Conservation (phyloP, 2,329 filamentous ascomycete genomes). For the Macrophomina phaseolina region DNA sequence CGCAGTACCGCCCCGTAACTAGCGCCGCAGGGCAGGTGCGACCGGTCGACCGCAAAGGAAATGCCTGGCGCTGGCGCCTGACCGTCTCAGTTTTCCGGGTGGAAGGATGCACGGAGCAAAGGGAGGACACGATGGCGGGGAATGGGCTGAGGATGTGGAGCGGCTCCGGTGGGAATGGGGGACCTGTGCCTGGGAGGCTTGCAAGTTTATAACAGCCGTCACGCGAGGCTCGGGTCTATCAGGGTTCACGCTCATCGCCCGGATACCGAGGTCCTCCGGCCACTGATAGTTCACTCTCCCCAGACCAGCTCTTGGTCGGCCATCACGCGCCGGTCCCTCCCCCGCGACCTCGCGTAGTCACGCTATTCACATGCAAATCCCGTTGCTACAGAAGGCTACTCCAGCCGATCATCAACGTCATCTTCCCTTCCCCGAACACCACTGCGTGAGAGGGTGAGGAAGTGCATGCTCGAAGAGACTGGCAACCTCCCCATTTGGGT, state of each 20-base stretch:
- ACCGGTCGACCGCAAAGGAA: background rate
- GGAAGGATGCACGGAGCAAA: conserved; percentile 17
- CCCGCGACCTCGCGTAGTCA: conserved; percentile 15
- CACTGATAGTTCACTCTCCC: background rate
- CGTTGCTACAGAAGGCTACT: no score
- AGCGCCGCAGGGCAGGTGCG: background rate
- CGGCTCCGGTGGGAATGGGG: background rate
- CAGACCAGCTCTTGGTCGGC: background rate
- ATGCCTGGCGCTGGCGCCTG: background rate
- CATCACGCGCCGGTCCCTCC: conserved; percentile 9
- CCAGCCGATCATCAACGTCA: no score
- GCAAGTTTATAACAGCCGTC: conserved; percentile 20
- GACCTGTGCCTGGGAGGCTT: background rate
- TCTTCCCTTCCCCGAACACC: no score
- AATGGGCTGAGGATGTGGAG: conserved; percentile 22
- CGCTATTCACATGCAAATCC: conserved; percentile 26
- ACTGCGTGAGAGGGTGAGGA: no score
- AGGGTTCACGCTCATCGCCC: conserved; percentile 19
- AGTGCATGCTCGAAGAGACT: no score
- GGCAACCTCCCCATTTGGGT: no score
- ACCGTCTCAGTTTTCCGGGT: conserved; percentile 4
- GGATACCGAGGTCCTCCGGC: conserved; percentile 17
- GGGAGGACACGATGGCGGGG: background rate
- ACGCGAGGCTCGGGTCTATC: conserved; percentile 7
- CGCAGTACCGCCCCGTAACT: background rate